Evolutionary conservation across 2,329 filamentous ascomycete species (phyloP).

Genomic region (Colletotrichum endophyticum): DNA sequence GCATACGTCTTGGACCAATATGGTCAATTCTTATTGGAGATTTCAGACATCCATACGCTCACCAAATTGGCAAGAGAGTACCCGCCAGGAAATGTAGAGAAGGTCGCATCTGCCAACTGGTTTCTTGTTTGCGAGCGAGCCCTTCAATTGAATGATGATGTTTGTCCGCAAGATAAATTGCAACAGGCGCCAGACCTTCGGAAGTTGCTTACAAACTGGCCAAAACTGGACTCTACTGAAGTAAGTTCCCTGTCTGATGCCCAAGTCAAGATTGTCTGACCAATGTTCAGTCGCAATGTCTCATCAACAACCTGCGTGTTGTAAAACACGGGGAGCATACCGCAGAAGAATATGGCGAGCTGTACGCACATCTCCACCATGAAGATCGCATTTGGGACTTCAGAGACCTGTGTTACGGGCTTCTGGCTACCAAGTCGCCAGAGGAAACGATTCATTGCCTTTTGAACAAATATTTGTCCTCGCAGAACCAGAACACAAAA

Average conservation of each 20-base stretch:
- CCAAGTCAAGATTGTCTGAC: no score
- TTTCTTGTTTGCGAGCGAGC: not conserved
- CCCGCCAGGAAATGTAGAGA: accelerated
- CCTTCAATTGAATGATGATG: not conserved
- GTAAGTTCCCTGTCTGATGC: accelerated
- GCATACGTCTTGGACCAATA: not conserved
- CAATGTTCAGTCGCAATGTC: not conserved
- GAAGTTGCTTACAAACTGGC: not conserved
- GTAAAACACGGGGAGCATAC: not conserved
- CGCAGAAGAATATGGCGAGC: not conserved
- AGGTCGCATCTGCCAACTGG: not conserved
- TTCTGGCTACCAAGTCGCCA: accelerated
- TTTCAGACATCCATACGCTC: not conserved
- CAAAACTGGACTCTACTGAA: not conserved
- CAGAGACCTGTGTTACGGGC: not conserved
- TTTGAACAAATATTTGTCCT: not conserved
- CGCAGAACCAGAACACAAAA: not conserved
- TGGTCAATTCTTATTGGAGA: not conserved
- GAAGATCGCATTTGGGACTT: not conserved
- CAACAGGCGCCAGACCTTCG: not conserved
- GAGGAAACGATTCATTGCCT: not conserved
- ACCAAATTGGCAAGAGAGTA: not conserved
- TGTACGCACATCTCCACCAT: not conserved
- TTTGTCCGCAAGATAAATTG: accelerated
- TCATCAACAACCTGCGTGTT: not conserved